These are phyloP conservation scores for Plantago elongata DNA, from an alignment of 257 asterid genomes.

Conservation along the genomic window DNA sequence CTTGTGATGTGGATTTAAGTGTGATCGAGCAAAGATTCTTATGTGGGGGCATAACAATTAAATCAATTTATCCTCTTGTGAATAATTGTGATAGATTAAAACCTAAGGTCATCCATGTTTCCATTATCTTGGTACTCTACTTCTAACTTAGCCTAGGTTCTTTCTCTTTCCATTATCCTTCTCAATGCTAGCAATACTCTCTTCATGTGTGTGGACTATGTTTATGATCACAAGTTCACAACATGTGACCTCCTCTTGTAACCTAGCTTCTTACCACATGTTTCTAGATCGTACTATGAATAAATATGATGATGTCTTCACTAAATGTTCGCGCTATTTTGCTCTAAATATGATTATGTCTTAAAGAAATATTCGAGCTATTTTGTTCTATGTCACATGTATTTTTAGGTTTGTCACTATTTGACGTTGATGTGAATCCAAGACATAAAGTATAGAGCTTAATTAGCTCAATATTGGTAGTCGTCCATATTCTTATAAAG, in stretches of 20 bases:
- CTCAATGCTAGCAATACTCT: constrained; percentile 15
- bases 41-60: constrained; percentile 4
- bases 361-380: background rate
- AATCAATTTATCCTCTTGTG: constrained; percentile 15
- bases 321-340: constrained; percentile 6
- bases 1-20: background rate
- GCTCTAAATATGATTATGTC: background rate
- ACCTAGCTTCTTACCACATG: too few species aligned
- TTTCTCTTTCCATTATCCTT: constrained; percentile 8
- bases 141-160: background rate
- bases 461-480: too few species aligned
- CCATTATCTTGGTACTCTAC: constrained; percentile 19
- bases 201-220: too few species aligned
- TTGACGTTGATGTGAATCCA: too few species aligned
- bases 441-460: too few species aligned
- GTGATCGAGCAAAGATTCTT: too few species aligned
- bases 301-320: too few species aligned
- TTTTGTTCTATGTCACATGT: constrained; percentile 5
- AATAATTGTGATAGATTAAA: background rate
- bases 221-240: constrained; percentile 11
- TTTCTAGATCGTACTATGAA: too few species aligned
- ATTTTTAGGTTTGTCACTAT: constrained; percentile 1
- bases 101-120: constrained; percentile 39
- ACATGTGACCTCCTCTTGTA: constrained; percentile 28
- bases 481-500: background rate